Base-by-base conservation (phyloP, 2,329 filamentous ascomycete species). In the Dichotomopilus funicola region DNA sequence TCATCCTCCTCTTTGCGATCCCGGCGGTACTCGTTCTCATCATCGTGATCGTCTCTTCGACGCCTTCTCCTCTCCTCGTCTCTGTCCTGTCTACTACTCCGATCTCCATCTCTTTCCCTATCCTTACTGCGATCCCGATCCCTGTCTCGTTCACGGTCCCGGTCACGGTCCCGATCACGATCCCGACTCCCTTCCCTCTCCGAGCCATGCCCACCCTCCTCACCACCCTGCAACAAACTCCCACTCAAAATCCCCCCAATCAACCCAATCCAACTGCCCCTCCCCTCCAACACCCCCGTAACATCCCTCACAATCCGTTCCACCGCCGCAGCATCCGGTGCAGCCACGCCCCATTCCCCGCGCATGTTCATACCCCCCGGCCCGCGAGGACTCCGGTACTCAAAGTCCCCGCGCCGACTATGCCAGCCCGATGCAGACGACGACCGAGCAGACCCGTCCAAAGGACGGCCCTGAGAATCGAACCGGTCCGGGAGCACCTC, bases 401-500 rank as follows among this genome's bases (percentile, higher is more conserved):
- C 69, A 56, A 79, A 79, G 0, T 73, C 70, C 3, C 76, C 77
- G 7, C 61, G 67, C 2, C 75, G 69, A 3, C 66, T 67, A 1
- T 71, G 71, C 70, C 68, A 69, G 3, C 64, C 58, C 19, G 49
- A 49, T 12, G 8, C 37, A 48, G 37, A 12, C 36, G 54, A 8
- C 11, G 13, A 12, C 6, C 48, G 13, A 10, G 12, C 44, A 8
- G 36, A 60, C 6, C 60, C 61, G 46, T 71, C 67, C 1, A 80
- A 61, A 0, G 71, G 75, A 10, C 66, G 69, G 1, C 78, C 77
- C 1, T 73, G 61, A 0, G 63, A 53, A 57, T 80, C 76, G 49
- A 80, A 80, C 0, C 77, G 72, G 51, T 75, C 73, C 0, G 77
- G 77, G 0, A 80, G 63, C 2, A 69, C 59, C 59, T 79, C 76